Conservation (phyloP, 2,329 filamentous ascomycete genomes). For the Fusarium phyllophilum region DNA sequence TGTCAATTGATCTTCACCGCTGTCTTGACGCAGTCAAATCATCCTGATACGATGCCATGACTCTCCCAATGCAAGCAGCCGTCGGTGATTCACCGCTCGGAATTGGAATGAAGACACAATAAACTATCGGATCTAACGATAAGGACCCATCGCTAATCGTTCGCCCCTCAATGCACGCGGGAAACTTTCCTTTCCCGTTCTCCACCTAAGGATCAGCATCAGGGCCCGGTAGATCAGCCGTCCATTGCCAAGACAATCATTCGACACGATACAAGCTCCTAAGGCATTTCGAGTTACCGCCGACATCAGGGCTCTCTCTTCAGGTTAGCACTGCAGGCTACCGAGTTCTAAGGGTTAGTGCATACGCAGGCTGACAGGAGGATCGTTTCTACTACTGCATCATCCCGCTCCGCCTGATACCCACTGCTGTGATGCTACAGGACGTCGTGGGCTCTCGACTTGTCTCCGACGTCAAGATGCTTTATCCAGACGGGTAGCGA, state of each 20-base stretch:
- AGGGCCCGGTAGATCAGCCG: slow-evolving; percentile 6
- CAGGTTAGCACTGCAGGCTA: slow-evolving; percentile 20
- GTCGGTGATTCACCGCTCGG: slow-evolving; percentile 4
- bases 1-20: not conserved
- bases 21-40: not conserved
- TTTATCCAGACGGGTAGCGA: slow-evolving; percentile 5
- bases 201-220: not conserved
- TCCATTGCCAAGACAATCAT: not conserved
- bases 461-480: slow-evolving; percentile 6
- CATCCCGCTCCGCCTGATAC: slow-evolving; percentile 15
- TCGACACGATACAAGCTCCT: not conserved
- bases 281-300: not conserved
- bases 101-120: not conserved
- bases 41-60: not conserved
- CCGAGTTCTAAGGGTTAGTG: slow-evolving; percentile 6
- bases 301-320: slow-evolving; percentile 17
- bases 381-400: slow-evolving; percentile 22
- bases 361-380: slow-evolving; percentile 17
- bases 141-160: not conserved
- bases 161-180: slow-evolving; percentile 15
- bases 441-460: not conserved
- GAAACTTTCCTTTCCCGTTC: slow-evolving; percentile 15
- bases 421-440: slow-evolving; percentile 12
- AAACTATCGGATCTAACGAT: not conserved
- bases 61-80: slow-evolving; percentile 23